These are phyloP conservation scores for Yarrowia phangngaensis DNA, from an alignment of 805 yeast genomes.

Conservation along the genomic window DNA sequence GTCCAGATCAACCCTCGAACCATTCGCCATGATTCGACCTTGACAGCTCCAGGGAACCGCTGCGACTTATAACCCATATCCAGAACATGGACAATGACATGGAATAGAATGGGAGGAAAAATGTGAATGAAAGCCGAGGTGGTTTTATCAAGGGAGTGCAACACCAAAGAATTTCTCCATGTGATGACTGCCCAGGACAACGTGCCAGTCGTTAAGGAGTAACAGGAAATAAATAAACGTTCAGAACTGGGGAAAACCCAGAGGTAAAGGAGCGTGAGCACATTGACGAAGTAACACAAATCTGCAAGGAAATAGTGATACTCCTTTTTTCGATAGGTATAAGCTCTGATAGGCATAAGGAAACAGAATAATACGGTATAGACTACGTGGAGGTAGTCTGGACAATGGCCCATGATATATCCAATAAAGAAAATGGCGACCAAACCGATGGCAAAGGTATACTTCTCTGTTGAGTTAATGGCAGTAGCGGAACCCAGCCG, in stretches of 20 bases:
- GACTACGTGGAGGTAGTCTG: conserved; percentile 69
- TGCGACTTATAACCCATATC: conserved; percentile 46
- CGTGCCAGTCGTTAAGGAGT: conserved; percentile 84
- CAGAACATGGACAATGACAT: conserved; percentile 79
- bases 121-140: conserved; percentile 89
- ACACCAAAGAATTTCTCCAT: conserved; percentile 90
- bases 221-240: conserved; percentile 73
- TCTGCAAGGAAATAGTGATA: conserved; percentile 89
- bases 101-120: conserved; percentile 83
- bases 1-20: conserved; percentile 70
- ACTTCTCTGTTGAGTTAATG: conserved; percentile 58
- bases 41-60: conserved; percentile 79
- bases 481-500: conserved; percentile 30
- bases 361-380: conserved; percentile 60
- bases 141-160: conserved; percentile 87
- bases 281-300: conserved; percentile 85
- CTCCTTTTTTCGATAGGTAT: conserved; percentile 72
- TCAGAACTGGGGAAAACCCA: conserved; percentile 80
- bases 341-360: conserved; percentile 78
- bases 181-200: conserved; percentile 89
- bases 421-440: conserved; percentile 69
- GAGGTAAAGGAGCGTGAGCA: conserved; percentile 60
- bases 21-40: conserved; percentile 66
- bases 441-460: conserved; percentile 72
- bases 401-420: conserved; percentile 68